Evolutionary conservation across 2,329 filamentous ascomycete species (phyloP).

Genomic region (Beauveria rudraprayagi): DNA sequence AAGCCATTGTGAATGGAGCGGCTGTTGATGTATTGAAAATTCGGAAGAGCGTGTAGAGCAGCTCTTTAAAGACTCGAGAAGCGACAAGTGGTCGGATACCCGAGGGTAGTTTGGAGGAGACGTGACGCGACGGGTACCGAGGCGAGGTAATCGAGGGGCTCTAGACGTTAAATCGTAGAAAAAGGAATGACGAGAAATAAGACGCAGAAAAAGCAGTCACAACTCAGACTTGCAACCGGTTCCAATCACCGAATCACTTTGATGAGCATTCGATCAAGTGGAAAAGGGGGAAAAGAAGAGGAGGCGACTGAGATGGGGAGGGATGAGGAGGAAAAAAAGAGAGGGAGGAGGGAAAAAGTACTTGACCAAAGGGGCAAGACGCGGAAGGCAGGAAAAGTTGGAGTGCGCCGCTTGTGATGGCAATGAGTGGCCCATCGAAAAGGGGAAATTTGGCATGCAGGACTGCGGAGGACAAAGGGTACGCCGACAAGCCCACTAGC

Average conservation of each 20-base stretch:
- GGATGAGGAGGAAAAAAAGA: conserved; percentile 22
- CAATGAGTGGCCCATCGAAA: conserved; percentile 18
- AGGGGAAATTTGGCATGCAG: conserved; percentile 29
- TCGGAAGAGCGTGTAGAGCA: conserved; percentile 10
- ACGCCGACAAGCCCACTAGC: neutral
- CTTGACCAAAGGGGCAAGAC: conserved; percentile 8
- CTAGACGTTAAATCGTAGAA: conserved; percentile 6
- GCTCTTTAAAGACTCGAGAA: neutral
- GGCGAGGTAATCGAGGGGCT: neutral
- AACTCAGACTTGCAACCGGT: neutral
- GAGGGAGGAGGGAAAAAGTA: conserved; percentile 8
- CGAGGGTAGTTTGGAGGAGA: neutral
- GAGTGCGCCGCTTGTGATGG: neutral
- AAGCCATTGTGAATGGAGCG: conserved; percentile 27
- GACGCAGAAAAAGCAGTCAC: neutral
- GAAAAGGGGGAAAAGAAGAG: conserved; percentile 3
- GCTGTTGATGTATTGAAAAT: neutral
- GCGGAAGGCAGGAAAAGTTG: conserved; percentile 5
- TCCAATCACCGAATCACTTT: conserved; percentile 2
- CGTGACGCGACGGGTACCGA: conserved; percentile 4
- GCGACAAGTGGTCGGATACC: neutral
- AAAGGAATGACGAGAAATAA: conserved; percentile 31
- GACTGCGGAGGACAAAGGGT: neutral
- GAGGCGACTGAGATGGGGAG: conserved; percentile 12
- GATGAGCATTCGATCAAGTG: neutral